phyloP scores from a whole-genome alignment of 1,284 basidiomycete species.

The Sanghuangporus baumii region DNA sequence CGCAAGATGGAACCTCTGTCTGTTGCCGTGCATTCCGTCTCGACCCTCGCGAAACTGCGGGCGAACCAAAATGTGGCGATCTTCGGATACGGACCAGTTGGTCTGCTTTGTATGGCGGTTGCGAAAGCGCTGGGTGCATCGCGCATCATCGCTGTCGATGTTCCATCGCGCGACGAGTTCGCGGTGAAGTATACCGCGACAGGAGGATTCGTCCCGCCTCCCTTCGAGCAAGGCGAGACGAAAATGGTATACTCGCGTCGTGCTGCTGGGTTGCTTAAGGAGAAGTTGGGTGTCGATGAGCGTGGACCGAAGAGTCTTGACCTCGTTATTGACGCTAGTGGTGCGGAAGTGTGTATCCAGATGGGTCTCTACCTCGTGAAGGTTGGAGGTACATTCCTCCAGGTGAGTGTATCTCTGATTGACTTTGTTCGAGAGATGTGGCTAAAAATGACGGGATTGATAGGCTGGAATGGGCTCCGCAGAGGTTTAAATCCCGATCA shows the following conservation, averaged over 20 bases:
- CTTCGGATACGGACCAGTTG: constrained; percentile 91
- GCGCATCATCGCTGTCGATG: constrained; percentile 80
- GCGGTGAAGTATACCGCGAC: constrained; percentile 85
- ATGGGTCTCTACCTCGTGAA: constrained; percentile 74
- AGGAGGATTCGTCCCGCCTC: constrained; percentile 69
- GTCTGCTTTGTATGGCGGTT: constrained; percentile 88
- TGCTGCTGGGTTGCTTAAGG: constrained; percentile 58
- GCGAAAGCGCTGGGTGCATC: constrained; percentile 84
- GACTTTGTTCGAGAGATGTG: not conserved
- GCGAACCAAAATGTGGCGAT: constrained; percentile 72
- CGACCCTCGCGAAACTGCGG: constrained; percentile 69
- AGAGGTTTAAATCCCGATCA: constrained; percentile 58
- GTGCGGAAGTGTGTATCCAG: constrained; percentile 83
- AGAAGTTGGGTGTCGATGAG: constrained; percentile 52
- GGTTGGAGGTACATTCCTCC: constrained; percentile 68
- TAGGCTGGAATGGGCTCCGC: constrained; percentile 74
- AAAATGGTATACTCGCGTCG: constrained; percentile 63
- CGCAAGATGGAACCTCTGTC: constrained; percentile 90
- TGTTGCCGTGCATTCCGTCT: constrained; percentile 87
- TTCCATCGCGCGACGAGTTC: constrained; percentile 77
- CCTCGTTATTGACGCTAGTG: constrained; percentile 80
- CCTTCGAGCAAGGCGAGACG: constrained; percentile 58
- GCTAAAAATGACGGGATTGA: not conserved
- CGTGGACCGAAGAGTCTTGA: constrained; percentile 60
- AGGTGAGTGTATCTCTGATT: constrained; percentile 32